Evolutionary conservation across 805 yeast species (phyloP).

Genomic region (Dipodascus geniculatus): DNA sequence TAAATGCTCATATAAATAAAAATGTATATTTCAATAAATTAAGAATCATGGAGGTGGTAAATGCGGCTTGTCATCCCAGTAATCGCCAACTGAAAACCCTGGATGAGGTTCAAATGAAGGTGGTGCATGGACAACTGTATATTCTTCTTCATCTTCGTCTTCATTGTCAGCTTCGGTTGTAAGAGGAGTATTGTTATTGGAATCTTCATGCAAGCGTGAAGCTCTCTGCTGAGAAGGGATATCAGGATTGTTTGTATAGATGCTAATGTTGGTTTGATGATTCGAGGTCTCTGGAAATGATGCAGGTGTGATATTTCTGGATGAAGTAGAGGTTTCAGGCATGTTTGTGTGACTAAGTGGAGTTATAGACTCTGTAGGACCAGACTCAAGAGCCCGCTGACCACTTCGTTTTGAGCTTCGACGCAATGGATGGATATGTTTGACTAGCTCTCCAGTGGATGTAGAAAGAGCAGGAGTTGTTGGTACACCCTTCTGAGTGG

Average conservation of each 20-base stretch:
- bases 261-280: not conserved
- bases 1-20: not conserved
- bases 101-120: constrained; percentile 38
- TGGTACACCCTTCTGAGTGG: not conserved
- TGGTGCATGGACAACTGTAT: constrained; percentile 10
- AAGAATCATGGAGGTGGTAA: not conserved
- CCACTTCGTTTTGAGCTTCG: not conserved
- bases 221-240: constrained; percentile 1
- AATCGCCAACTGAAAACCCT: constrained; percentile 35
- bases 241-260: constrained; percentile 1
- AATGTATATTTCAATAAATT: too few species aligned
- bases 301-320: constrained; percentile 3
- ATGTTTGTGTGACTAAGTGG: not conserved
- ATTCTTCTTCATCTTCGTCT: constrained; percentile 15
- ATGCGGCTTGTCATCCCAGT: constrained; percentile 31
- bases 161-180: constrained; percentile 7
- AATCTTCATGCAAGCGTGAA: not conserved
- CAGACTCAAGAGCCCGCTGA: too few species aligned
- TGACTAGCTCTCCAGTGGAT: not conserved
- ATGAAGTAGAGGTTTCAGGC: not conserved
- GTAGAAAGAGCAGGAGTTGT: not conserved
- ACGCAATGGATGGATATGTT: not conserved
- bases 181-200: not conserved
- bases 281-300: not conserved
- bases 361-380: constrained; percentile 5